Evolutionary conservation across 1,284 basidiomycete genomes (phyloP), one percentile per base, ranked within the genome.

Genomic region (Pseudozyma hubeiensis): DNA sequence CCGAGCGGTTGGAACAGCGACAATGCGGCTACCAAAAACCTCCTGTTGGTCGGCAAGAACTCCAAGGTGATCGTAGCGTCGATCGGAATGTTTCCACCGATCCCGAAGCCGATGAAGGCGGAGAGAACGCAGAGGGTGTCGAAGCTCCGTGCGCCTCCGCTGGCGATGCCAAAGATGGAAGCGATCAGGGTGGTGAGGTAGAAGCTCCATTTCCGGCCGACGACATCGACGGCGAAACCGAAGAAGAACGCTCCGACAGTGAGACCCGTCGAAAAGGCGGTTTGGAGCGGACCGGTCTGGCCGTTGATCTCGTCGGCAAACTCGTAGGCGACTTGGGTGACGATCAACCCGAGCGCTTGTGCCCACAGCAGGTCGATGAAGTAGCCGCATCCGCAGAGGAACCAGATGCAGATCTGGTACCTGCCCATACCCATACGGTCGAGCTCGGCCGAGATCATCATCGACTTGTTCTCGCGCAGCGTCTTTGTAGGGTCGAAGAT

Each of bases 1-100:
- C 81, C 82, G 10, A 84, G 50, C n/a, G 82, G 81, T 52, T 83
- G 82, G 41, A 78, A 83, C n/a, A 77, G 45, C 34, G 77, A 80
- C 16, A 81, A 71, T 0, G 76, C 62, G 1, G 77, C 75, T 19
- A 81, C 66, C 8, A 80, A 43, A 43, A 76, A 81, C 2, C 77
- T 53, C 4, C 72, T 49, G 11, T 76, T 76, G 7, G 70, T 77
- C 4, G 79, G 79, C 9, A 81, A 53, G 41, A 79, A 77, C 53
- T 81, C 79, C 24, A 81, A 52, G n/a, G 77, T 75, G 49, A 81
- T 81, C 13, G 79, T 80, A 0, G 78, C 68, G 46, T 81, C 79
- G 35, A 81, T 80, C 5, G 79, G 79, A 34, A 81, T 80, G 30
- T 81, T 81, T 5, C 79, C 79, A 2, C 80, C 80, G 24, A 81